Base-by-base conservation (phyloP, 2,329 filamentous ascomycete species). In the Monilinia laxa region DNA sequence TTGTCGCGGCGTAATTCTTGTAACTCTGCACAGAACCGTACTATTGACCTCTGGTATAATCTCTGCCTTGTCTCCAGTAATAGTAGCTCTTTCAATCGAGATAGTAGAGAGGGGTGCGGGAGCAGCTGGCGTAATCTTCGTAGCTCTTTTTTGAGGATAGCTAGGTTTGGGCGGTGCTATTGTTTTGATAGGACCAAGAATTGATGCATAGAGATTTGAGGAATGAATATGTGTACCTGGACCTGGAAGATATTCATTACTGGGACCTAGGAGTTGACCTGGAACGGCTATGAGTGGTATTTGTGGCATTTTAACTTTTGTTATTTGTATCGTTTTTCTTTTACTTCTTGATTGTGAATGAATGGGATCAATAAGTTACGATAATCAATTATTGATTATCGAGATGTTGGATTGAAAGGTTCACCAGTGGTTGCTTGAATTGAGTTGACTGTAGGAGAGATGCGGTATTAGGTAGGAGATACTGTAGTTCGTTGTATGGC, bases 211-310 rank as follows among this genome's bases (percentile, higher is more conserved):
- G 72, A 97, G 85, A 67, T 88, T 85, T 70, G 86, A 83, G 70
- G 90, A 83, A 79, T 92, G 85, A 71, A 96, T 83, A 78, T 98
- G 92, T 0, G 93, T 97, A 71, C 94, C 95, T 14, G 91, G 82
- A 18, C 94, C 94, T 38, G 92, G 85, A 52, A 84, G 79, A 78
- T 90, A 93, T 71, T 87, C 85, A 65, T 84, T 81, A 23, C 83
- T 79, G 23, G 89, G 80, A 40, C 91, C 93, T 52, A 99, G 85
- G 56, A 87, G 80, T 77, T 95, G 91, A 76, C 95, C 95, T 14
- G 95, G 95, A 58, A 96, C 84, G 65, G 89, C 91, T 72, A 92
- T 70, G 31, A 72, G 62, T 6, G 68, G 55, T 31, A 62, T 65
- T 64, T 73, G 69, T 25, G 70, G 69, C 72, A 75, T 74, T 66